Percentiles rank a stretch among this genome's conserved stretches.
phyloP scores from a whole-genome alignment of 225 moss, liverwort and hornwort species.

The Marchantia paleacea region DNA sequence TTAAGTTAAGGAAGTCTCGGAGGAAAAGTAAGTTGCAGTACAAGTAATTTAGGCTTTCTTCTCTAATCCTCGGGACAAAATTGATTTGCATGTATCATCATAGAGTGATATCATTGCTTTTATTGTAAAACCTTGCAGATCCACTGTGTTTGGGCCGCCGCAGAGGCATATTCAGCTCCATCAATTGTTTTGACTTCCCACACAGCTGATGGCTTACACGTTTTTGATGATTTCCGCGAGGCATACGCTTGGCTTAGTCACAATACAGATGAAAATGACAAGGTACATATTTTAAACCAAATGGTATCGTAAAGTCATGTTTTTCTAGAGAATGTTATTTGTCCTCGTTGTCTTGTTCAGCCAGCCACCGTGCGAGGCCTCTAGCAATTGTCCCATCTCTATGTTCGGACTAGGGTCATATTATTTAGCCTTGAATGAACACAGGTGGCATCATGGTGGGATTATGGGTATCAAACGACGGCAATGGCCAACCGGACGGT shows the following conservation, averaged over 20 bases:
- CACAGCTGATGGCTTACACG: slow-evolving; percentile 83
- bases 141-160: slow-evolving; percentile 99
- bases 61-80: no score
- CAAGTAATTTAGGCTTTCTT: no score
- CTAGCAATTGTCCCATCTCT: neutral
- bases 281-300: slow-evolving; percentile 40
- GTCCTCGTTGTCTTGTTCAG: neutral
- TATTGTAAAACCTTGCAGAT: slow-evolving; percentile 46
- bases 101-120: neutral
- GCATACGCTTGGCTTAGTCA: slow-evolving; percentile 94
- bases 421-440: neutral
- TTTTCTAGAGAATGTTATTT: neutral
- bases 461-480: slow-evolving; percentile 99
- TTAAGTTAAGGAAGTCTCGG: no score
- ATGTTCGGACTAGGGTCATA: neutral
- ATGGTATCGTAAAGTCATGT: neutral
- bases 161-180: slow-evolving; percentile 98
- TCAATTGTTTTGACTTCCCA: slow-evolving; percentile 92
- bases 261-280: slow-evolving; percentile 87
- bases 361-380: neutral
- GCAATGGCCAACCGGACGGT: slow-evolving; percentile 99
- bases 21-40: no score
- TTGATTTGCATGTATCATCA: neutral
- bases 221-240: slow-evolving; percentile 98
- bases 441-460: slow-evolving; percentile 99